Conservation (phyloP, 305 asterid genomes). For the Coffea humblotiana region DNA sequence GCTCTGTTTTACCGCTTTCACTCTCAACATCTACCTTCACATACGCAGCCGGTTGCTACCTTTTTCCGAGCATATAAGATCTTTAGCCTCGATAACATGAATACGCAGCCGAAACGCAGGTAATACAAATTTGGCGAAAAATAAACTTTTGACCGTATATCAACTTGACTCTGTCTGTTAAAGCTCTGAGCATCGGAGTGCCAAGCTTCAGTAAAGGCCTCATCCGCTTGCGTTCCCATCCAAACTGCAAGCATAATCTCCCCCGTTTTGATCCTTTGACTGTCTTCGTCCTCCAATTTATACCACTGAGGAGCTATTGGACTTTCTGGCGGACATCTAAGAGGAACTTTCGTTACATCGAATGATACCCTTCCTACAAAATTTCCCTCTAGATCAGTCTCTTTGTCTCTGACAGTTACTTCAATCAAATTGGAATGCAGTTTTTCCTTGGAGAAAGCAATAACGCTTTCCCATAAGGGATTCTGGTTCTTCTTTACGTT, state of each 20-base stretch:
- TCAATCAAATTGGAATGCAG: constrained; percentile 69
- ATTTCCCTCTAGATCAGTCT: constrained; percentile 58
- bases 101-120: too few species aligned
- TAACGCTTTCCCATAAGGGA: constrained; percentile 70
- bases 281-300: constrained; percentile 51
- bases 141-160: constrained; percentile 76
- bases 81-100: constrained; percentile 79
- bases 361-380: constrained; percentile 65
- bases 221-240: constrained; percentile 98
- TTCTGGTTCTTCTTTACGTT: constrained; percentile 75
- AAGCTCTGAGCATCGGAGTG: constrained; percentile 80
- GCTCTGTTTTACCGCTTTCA: constrained; percentile 58
- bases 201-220: constrained; percentile 89
- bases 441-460: constrained; percentile 79
- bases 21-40: constrained; percentile 70
- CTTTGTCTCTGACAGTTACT: constrained; percentile 69
- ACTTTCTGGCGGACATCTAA: constrained; percentile 86
- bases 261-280: constrained; percentile 49
- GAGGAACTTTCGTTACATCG: constrained; percentile 66
- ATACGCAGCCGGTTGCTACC: constrained; percentile 44
- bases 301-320: constrained; percentile 96
- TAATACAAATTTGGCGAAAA: constrained; percentile 74
- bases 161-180: constrained; percentile 51
- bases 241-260: constrained; percentile 95
- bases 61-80: constrained; percentile 58